Percentiles rank a stretch among this genome's conserved stretches.
Evolutionary conservation across 179 eudicot genomes (phyloP).

Genomic region (Beta corolliflora): DNA sequence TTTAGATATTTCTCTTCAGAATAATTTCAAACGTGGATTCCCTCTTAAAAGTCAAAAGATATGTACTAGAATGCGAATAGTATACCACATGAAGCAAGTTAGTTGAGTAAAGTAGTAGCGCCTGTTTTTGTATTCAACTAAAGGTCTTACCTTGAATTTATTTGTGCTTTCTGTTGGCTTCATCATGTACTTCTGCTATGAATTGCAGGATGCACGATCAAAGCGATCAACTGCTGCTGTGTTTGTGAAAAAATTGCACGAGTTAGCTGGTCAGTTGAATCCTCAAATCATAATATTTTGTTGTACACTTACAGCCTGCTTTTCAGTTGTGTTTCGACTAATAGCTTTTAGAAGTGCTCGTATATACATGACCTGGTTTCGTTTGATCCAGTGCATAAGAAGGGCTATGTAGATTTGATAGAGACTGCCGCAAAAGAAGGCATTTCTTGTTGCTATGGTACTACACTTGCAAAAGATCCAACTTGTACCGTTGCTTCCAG

Average conservation of each 20-base stretch:
- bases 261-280: constrained; percentile 56
- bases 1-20: neutral
- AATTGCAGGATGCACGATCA: constrained; percentile 51
- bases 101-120: neutral
- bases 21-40: neutral
- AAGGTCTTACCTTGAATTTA: neutral
- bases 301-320: neutral
- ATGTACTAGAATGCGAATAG: neutral
- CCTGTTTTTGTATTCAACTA: neutral
- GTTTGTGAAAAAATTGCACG: constrained; percentile 75
- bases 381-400: constrained; percentile 42
- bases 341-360: constrained; percentile 7
- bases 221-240: constrained; percentile 60
- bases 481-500: constrained; percentile 36
- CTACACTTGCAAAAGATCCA: constrained; percentile 42
- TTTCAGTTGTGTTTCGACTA: neutral
- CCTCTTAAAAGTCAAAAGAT: neutral
- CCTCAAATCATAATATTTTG: neutral
- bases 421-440: constrained; percentile 34
- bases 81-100: no score
- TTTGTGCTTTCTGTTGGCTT: neutral
- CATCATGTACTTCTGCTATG: constrained; percentile 1
- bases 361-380: neutral
- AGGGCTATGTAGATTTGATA: constrained; percentile 47
- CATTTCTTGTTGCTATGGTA: constrained; percentile 35